Percentiles rank a stretch among this genome's conserved stretches.
These are phyloP conservation scores for Sindora glabra DNA, from an alignment of 306 rosid genomes.

Conservation along the genomic window DNA sequence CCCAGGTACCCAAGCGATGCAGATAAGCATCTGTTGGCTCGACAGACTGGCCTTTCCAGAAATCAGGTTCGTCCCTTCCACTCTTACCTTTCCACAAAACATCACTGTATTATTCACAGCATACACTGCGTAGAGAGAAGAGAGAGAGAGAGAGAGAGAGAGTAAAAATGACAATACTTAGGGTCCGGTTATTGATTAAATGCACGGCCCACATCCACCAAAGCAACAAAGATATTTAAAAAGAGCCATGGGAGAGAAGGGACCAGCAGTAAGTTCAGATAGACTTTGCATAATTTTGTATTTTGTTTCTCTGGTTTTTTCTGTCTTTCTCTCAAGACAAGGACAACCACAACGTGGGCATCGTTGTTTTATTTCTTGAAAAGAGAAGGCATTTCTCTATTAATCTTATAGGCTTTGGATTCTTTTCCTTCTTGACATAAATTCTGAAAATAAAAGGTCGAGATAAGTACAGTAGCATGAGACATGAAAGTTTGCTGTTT, in stretches of 20 bases:
- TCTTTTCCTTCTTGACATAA: slow-evolving; percentile 33
- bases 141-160: slow-evolving; percentile 2
- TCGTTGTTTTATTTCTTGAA: not conserved
- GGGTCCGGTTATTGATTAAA: not conserved
- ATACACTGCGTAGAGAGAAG: not conserved
- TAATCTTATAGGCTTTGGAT: slow-evolving; percentile 18
- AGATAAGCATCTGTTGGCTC: slow-evolving; percentile 86
- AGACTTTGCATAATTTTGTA: slow-evolving; percentile 33
- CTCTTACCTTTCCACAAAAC: slow-evolving; percentile 10
- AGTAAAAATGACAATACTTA: no score
- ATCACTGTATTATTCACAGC: not conserved
- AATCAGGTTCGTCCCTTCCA: slow-evolving; percentile 57
- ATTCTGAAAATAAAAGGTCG: slow-evolving; percentile 30
- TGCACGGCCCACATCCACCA: slow-evolving; percentile 18
- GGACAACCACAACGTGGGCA: slow-evolving; percentile 21
- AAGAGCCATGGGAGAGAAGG: slow-evolving; percentile 13
- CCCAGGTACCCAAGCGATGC: slow-evolving; percentile 98
- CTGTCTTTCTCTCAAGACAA: slow-evolving; percentile 22
- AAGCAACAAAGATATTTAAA: not conserved
- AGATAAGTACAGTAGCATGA: slow-evolving; percentile 40
- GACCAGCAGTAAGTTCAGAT: slow-evolving; percentile 49
- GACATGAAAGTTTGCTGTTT: slow-evolving; percentile 47
- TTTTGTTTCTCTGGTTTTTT: slow-evolving; percentile 24
- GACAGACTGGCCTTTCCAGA: slow-evolving; percentile 90
- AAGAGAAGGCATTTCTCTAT: not conserved